A percentile compares a stretch with the other conserved stretches of the same genome.
Conservation (phyloP, 2,329 filamentous ascomycete genomes). For the Colletotrichum zoysiae region DNA sequence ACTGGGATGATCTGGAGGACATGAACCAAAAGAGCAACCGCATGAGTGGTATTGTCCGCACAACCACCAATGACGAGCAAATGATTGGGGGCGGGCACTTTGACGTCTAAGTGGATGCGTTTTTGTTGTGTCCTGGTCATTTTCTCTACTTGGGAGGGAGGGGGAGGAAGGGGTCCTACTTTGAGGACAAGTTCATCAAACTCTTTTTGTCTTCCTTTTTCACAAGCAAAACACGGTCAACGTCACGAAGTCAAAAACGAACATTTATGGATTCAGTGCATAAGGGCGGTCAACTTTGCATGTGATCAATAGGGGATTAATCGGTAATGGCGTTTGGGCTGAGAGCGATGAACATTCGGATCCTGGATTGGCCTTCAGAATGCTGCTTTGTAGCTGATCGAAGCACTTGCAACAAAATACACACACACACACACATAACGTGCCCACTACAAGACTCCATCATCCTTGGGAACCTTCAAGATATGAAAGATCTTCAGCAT, state of each 20-base stretch:
- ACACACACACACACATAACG: constrained; percentile 7
- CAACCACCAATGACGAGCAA: constrained; percentile 69
- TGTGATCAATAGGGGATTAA: constrained; percentile 41
- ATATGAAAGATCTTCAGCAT: constrained; percentile 15
- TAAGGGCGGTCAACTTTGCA: constrained; percentile 42
- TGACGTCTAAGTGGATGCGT: constrained; percentile 65
- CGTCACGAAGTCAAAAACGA: constrained; percentile 42
- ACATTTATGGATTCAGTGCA: constrained; percentile 42
- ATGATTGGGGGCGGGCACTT: constrained; percentile 74
- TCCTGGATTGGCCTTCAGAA: constrained; percentile 37
- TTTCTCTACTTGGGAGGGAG: not conserved
- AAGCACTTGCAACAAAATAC: constrained; percentile 23
- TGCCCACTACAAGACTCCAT: constrained; percentile 23
- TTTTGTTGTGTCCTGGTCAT: constrained; percentile 5
- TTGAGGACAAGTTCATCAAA: constrained; percentile 29
- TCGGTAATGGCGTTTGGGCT: constrained; percentile 42
- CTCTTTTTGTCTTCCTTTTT: constrained; percentile 14
- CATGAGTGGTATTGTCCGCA: constrained; percentile 74
- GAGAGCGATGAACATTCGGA: constrained; percentile 38
- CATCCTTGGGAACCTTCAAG: constrained; percentile 1
- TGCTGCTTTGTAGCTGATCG: constrained; percentile 37
- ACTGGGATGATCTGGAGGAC: constrained; percentile 72
- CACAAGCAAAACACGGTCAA: constrained; percentile 29
- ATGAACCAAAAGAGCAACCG: constrained; percentile 66
- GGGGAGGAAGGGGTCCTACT: constrained; percentile 15